A percentile compares a stretch with the other conserved stretches of the same genome.
Evolutionary conservation across 2,329 filamentous ascomycete genomes (phyloP).

Genomic region (Fusarium odoratissimum): DNA sequence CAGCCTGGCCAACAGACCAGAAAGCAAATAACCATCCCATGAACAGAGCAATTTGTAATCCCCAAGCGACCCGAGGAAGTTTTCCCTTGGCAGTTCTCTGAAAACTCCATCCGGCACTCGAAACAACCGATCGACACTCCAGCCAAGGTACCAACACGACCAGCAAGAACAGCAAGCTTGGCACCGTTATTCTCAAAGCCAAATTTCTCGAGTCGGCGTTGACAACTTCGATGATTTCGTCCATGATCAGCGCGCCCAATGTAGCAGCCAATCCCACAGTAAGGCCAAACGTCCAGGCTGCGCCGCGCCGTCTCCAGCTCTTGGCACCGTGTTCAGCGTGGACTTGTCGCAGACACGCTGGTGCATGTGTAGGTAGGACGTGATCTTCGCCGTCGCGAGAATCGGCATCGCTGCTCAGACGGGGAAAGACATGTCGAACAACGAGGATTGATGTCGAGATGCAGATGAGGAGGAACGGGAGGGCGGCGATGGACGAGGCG

Average conservation of each 20-base stretch:
- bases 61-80: conserved; percentile 71
- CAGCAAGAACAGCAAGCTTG: conserved; percentile 76
- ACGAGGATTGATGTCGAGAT: conserved; percentile 70
- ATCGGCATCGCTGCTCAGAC: conserved; percentile 69
- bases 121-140: conserved; percentile 75
- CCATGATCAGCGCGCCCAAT: conserved; percentile 82
- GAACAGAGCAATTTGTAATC: conserved; percentile 72
- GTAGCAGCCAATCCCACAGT: conserved; percentile 83
- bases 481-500: conserved; percentile 67
- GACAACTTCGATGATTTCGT: conserved; percentile 84
- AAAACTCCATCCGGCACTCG: conserved; percentile 71
- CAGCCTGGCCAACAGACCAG: conserved; percentile 77
- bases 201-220: conserved; percentile 73
- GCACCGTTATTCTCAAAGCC: conserved; percentile 76
- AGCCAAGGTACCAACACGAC: conserved; percentile 82
- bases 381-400: conserved; percentile 68
- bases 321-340: conserved; percentile 69
- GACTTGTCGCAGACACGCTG: conserved; percentile 66
- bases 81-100: conserved; percentile 66
- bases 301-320: conserved; percentile 61
- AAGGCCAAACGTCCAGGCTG: conserved; percentile 76
- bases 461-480: conserved; percentile 80
- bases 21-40: conserved; percentile 77
- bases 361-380: conserved; percentile 71
- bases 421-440: conserved; percentile 76